Evolutionary conservation across 768 basidiomycete species (phyloP).

Genomic region (Lentinula edodes): DNA sequence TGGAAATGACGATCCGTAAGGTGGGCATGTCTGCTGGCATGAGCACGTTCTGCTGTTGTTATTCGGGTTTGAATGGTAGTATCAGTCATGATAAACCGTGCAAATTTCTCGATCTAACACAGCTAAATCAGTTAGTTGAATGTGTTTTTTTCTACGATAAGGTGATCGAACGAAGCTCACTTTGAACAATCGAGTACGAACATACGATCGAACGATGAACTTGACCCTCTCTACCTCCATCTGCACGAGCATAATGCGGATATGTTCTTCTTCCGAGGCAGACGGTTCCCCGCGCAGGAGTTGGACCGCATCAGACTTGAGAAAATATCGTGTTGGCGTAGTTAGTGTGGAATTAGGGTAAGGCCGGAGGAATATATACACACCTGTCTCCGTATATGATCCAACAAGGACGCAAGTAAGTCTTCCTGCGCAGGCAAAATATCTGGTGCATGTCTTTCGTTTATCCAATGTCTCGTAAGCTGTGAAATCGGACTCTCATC

Average conservation of each 20-base stretch:
- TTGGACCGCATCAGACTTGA: slow-evolving; percentile 73
- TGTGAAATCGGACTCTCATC: slow-evolving; percentile 59
- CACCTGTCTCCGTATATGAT: slow-evolving; percentile 82
- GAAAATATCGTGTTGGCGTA: neutral
- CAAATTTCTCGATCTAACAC: slow-evolving; percentile 79
- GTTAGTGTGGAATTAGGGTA: neutral
- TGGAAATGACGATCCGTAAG: slow-evolving; percentile 75
- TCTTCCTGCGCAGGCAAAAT: slow-evolving; percentile 70
- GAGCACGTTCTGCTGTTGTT: slow-evolving; percentile 76
- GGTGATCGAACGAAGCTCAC: slow-evolving; percentile 30
- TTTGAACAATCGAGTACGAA: slow-evolving; percentile 83
- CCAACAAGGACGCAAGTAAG: slow-evolving; percentile 58
- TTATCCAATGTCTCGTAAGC: slow-evolving; percentile 80
- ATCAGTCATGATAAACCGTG: slow-evolving; percentile 69
- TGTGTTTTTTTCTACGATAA: slow-evolving; percentile 6
- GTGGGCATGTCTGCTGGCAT: slow-evolving; percentile 77
- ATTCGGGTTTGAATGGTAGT: slow-evolving; percentile 71
- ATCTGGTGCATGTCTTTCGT: slow-evolving; percentile 79
- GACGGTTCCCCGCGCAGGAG: slow-evolving; percentile 73
- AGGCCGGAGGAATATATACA: slow-evolving; percentile 16
- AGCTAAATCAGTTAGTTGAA: slow-evolving; percentile 15
- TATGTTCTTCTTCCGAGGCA: slow-evolving; percentile 89
- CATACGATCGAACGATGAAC: slow-evolving; percentile 86
- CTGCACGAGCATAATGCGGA: slow-evolving; percentile 88
- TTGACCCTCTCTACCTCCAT: slow-evolving; percentile 94